Conservation (phyloP, 345 rosid species). For the Euphorbia tirucalli region DNA sequence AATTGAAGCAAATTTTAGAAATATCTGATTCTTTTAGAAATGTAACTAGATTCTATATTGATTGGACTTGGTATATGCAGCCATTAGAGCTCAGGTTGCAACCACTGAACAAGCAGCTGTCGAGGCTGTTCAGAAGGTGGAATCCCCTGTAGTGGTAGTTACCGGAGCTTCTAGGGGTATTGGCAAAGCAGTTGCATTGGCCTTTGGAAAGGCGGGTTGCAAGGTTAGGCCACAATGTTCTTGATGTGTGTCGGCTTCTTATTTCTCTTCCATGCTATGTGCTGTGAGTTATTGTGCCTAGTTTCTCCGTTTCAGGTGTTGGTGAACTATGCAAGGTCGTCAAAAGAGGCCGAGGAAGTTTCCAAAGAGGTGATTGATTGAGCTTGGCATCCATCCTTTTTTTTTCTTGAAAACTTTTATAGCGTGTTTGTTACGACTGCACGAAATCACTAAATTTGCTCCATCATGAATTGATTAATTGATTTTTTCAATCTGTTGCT, state of each 20-base stretch:
- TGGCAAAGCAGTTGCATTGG: slow-evolving; percentile 87
- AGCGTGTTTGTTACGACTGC: too few species aligned
- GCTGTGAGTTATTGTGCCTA: neutral
- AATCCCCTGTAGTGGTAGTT: slow-evolving; percentile 78
- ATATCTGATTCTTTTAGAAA: too few species aligned
- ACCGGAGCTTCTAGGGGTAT: slow-evolving; percentile 99
- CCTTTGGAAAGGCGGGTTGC: slow-evolving; percentile 75
- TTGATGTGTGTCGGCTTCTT: neutral
- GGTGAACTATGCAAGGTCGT: slow-evolving; percentile 92
- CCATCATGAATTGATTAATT: too few species aligned
- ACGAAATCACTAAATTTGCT: too few species aligned
- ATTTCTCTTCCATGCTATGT: neutral
- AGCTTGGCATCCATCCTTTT: too few species aligned
- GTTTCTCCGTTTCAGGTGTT: slow-evolving; percentile 55
- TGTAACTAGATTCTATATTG: too few species aligned
- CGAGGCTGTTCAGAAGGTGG: slow-evolving; percentile 48
- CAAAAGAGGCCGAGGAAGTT: slow-evolving; percentile 96
- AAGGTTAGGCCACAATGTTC: slow-evolving; percentile 21
- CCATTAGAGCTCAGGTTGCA: slow-evolving; percentile 69
- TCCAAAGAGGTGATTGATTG: slow-evolving; percentile 59
- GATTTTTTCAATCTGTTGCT: too few species aligned
- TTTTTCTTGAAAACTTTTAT: too few species aligned
- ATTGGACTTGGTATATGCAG: too few species aligned
- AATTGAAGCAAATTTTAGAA: too few species aligned
- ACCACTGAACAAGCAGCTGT: slow-evolving; percentile 46